Evolutionary conservation across 192 early-diverging fungal genomes (phyloP).

Genomic region (Backusella tarrabulga): DNA sequence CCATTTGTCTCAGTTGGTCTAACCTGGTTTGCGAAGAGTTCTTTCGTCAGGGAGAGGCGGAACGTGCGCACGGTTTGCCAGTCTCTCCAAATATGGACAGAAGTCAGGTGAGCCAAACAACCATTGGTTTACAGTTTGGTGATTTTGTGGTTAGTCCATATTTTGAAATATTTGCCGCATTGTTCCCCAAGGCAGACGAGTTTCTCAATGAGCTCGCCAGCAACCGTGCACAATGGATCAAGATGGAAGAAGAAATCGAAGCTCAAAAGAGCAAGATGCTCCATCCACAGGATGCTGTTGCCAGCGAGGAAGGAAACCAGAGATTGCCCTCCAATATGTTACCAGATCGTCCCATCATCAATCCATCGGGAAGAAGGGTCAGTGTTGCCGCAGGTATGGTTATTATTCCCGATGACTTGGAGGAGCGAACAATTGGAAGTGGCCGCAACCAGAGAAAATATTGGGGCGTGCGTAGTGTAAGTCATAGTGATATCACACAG

Average conservation of each 20-base stretch:
- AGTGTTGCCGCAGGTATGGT: constrained; percentile 45
- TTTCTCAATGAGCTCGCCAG: constrained; percentile 54
- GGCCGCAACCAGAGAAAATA: constrained; percentile 15
- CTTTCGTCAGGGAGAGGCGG: constrained; percentile 83
- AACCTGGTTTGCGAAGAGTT: constrained; percentile 86
- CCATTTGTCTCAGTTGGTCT: constrained; percentile 87
- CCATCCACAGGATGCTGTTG: neutral
- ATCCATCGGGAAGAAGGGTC: constrained; percentile 36
- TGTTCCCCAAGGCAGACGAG: constrained; percentile 66
- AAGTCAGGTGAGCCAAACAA: constrained; percentile 61
- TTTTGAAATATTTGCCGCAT: constrained; percentile 76
- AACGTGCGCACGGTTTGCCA: constrained; percentile 70
- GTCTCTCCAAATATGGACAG: constrained; percentile 92
- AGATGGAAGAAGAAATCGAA: constrained; percentile 27
- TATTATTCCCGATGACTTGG: constrained; percentile 40
- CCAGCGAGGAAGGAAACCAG: neutral
- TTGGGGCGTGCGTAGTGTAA: constrained; percentile 36
- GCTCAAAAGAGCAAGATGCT: neutral
- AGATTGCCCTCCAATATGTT: constrained; percentile 10
- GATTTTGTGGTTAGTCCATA: constrained; percentile 87
- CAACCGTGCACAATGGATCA: constrained; percentile 61
- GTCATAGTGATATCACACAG: constrained; percentile 20
- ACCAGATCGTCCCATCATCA: constrained; percentile 20
- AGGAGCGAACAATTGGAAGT: constrained; percentile 26
- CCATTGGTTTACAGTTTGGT: constrained; percentile 81